Evolutionary conservation across 2,329 filamentous ascomycete species (phyloP), one percentile per base, ranked within the genome.

Genomic region (Xylariaceae sp.): DNA sequence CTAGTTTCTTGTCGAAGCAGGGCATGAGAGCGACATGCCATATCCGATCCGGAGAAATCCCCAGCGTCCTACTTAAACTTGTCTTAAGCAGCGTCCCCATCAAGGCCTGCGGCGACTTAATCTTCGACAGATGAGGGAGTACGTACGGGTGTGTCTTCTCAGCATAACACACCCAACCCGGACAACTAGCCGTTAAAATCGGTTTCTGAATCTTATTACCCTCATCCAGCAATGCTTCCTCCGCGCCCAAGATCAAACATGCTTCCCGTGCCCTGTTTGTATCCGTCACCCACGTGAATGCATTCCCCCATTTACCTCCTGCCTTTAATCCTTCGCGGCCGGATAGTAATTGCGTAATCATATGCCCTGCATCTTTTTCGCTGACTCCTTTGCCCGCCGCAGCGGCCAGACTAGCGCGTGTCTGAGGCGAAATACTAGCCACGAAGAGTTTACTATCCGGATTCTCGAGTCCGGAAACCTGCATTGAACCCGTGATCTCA

Each of bases 11-110:
- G 71, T 99, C 94, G 70, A 99, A 97, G 71, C 94, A 99, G 26
- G 94, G 94, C 94, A 99, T 99, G 45, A 99, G 80, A 9, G 92
- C 90, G 51, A 97, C 73, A 71, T 97, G 92, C 89, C 92, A 99
- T 68, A 99, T 91, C 62, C 85, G 83, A 59, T 86, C 84, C 0
- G 91, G 87, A 0, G 86, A 72, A 47, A 96, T 84, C 35, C 83
- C 83, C 58, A 91, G 79, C 50, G 76, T 80, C 62, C 82, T 83
- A 70, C 87, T 90, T 37, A 99, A 74, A 0, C 88, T 83, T 0
- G 90, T 92, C 72, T 99, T 99, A 53, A 99, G 71, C 42, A 97
- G 78, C 0, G 91, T 96, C 9, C 94, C 94, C 60, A 89, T 87
- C 50, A 99, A 74, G 30, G 94, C 92, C 71, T 99, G 94, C 11